Percentiles rank a stretch among this genome's conserved stretches.
These are phyloP conservation scores for Cladosporium sp. DNA, from an alignment of 2,329 filamentous ascomycete species.

Conservation along the genomic window DNA sequence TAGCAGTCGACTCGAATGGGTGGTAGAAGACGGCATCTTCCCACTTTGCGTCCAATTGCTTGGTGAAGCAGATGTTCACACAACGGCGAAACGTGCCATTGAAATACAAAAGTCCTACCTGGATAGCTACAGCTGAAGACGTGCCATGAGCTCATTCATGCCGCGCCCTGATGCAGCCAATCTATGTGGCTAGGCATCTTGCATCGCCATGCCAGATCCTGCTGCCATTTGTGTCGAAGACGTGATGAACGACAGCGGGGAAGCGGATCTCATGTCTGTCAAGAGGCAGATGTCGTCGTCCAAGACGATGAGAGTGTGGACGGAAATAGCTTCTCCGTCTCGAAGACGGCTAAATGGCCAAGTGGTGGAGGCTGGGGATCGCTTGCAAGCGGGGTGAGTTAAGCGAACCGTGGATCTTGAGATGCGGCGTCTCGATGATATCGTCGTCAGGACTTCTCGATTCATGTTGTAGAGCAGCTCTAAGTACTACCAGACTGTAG, in stretches of 20 bases:
- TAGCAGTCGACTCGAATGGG: not conserved
- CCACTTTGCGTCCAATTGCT: not conserved
- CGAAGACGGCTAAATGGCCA: constrained; percentile 8
- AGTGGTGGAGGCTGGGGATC: not conserved
- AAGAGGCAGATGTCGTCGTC: not conserved
- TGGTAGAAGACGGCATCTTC: not conserved
- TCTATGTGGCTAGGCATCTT: not conserved
- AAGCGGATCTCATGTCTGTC: not conserved
- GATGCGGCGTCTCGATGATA: not conserved
- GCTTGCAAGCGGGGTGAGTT: constrained; percentile 9
- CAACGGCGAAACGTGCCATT: not conserved
- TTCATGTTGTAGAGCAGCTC: not conserved
- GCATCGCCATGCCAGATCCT: not conserved
- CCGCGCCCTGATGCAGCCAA: not conserved
- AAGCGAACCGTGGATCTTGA: not conserved
- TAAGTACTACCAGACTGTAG: not conserved
- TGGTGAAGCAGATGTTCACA: not conserved
- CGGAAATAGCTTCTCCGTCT: constrained; percentile 7
- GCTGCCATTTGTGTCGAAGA: not conserved
- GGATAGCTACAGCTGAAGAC: not conserved
- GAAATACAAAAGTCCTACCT: not conserved
- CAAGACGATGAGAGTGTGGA: not conserved
- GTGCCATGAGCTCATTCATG: constrained; percentile 3
- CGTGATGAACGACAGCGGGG: not conserved
- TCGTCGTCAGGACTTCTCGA: not conserved